Base-by-base conservation (phyloP, 768 basidiomycete genomes). In the Sporobolomyces roseus region DNA sequence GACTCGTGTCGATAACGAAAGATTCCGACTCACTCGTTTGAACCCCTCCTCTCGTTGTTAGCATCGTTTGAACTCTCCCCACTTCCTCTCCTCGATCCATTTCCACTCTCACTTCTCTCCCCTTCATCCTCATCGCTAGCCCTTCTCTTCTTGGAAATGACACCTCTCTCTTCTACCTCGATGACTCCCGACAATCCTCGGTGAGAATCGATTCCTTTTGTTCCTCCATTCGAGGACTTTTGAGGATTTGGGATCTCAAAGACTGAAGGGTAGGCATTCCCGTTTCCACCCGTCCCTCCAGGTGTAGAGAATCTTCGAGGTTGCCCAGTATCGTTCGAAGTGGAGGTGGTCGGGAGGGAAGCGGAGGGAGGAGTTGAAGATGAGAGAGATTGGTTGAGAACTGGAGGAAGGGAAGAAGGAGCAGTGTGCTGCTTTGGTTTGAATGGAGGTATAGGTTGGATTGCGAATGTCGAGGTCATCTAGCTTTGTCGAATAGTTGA, bases 171-270 rank as follows among this genome's bases (percentile, higher is more conserved):
- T 21, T 46, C 45, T 19, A 48, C 56, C 21, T 60, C 56, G 41
- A 3, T 21, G 17, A 38, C 30, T 30, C 19, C 6, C 10, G 30
- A 35, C 19, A 46, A 32, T 12, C 43, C 19, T 25, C 45, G 30
- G 2, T 23, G n/a, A n/a, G n/a, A n/a, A n/a, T n/a, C n/a, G n/a
- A n/a, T n/a, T n/a, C n/a, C n/a, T 14, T 48, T 21, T 8, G 25
- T 46, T 46, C 3, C 16, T 29, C 12, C 35, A 30, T 12, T 25
- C 30, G 43, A 38, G 16, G 3, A 23, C 19, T 33, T 43, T 8
- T 58, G 38, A n/a, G 58, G 58, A 32, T 60, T 49, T 27, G 45
- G 58, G 21, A 48, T 33, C 32, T 60, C 58, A 30, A 46, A 60
- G 29, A 60, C 58, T 29, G 32, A 35, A 21, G 58, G 58, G 19